Conservation (phyloP, 1,284 basidiomycete genomes). For the Melampsora americana region DNA sequence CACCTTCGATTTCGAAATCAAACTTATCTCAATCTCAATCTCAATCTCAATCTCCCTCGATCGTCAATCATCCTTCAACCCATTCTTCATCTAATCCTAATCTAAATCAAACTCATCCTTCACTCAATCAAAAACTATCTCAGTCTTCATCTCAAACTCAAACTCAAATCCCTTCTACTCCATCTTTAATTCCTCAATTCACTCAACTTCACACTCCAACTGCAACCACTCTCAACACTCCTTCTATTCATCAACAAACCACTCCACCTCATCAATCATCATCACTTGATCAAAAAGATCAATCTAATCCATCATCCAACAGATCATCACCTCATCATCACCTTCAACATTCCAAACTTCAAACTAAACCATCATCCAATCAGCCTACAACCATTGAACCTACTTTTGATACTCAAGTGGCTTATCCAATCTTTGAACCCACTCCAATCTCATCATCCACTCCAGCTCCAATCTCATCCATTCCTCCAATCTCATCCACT, state of each 20-base stretch:
- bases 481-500: background rate
- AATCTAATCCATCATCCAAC: background rate
- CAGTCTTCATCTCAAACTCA: background rate
- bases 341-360: background rate
- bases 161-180: conserved; percentile 1
- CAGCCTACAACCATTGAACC: conserved; percentile 8
- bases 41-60: background rate
- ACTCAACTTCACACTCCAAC: background rate
- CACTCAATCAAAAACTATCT: conserved; percentile 15
- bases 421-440: background rate
- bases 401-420: background rate
- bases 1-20: background rate
- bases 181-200: background rate
- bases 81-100: background rate
- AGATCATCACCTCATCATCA: background rate
- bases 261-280: background rate
- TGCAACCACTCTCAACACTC: background rate
- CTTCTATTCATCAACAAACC: background rate
- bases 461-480: conserved; percentile 15
- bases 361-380: background rate
- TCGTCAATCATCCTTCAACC: background rate
- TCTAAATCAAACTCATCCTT: background rate
- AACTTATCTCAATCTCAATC: no score
- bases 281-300: background rate
- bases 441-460: background rate